Base-by-base conservation (phyloP, 805 yeast genomes). In the Torulaspora indica region DNA sequence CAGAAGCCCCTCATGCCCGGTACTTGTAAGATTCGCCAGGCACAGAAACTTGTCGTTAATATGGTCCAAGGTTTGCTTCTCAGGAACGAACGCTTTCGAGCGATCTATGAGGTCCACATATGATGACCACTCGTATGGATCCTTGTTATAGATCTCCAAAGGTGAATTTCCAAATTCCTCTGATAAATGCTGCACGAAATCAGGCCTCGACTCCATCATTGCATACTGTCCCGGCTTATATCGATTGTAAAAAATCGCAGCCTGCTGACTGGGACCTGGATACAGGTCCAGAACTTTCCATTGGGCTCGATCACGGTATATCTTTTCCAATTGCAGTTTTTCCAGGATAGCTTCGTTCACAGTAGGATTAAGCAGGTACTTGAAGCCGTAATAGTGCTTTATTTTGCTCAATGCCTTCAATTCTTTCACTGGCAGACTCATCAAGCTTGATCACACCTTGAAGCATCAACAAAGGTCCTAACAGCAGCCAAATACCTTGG, bases 71-170 rank as follows among this genome's bases (percentile, higher is more conserved):
- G 63, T 37, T 47, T 67, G 64, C 3, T 43, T 50, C 8, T 52
- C 61, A 0, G 77, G 79, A 0, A 53, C 52, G 1, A 84, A 58
- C 4, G 68, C 43, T 25, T 76, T 75, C 6, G 73, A 72, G 3
- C 69, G 55, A 7, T 75, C 68, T 7, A 78, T 67, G n/a, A 82
- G 46, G 0, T 69, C 61, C 3, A 66, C 60, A 55, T 73, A 87
- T 0, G 88, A 70, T 3, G 64, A 63, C 95, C 95, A 87, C 12
- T 75, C 65, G 58, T 75, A 84, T 3, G 93, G 90, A 55, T 82
- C 81, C 31, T 59, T 56, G 1, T 58, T 51, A 31, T 56, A 61
- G 30, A 64, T 57, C 23, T 58, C 55, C 42, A 71, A 67, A 36
- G 69, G 70, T 20, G 53, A 27, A 14, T 28, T 36, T 8, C 30